phyloP scores from a whole-genome alignment of 2,329 filamentous ascomycete genomes.

The Xylariaceae sp. region DNA sequence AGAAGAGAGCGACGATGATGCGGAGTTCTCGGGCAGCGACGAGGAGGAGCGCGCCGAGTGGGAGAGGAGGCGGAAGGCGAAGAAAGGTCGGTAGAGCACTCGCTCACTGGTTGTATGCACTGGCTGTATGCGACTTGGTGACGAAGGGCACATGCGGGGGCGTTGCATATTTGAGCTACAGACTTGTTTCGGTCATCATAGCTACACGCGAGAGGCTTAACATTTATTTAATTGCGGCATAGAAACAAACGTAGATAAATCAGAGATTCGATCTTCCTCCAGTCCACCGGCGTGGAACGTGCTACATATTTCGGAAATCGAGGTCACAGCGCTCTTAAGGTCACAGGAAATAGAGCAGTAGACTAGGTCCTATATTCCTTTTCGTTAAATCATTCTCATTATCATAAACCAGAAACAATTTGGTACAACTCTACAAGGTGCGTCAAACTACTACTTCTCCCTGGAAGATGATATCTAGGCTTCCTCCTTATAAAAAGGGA shows the following conservation, averaged over 20 bases:
- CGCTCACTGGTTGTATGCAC: too few relatives aligned
- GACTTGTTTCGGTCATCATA: not conserved
- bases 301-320: not conserved
- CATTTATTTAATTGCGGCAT: conserved; percentile 16
- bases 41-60: conserved; percentile 68
- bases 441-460: too few relatives aligned
- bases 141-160: not conserved
- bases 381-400: too few relatives aligned
- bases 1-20: conserved; percentile 58
- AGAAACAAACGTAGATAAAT: conserved; percentile 18
- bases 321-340: too few relatives aligned
- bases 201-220: not conserved
- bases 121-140: too few relatives aligned
- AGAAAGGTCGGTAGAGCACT: conserved; percentile 41
- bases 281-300: conserved; percentile 4
- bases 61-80: conserved; percentile 54
- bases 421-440: too few relatives aligned
- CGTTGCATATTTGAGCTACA: conserved; percentile 6
- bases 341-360: too few relatives aligned
- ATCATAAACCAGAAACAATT: not conserved
- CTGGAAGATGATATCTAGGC: too few relatives aligned
- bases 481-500: conserved; percentile 6
- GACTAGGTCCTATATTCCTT: too few relatives aligned
- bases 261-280: not conserved
- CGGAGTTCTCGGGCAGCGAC: conserved; percentile 68